Evolutionary conservation across 139 green algal genomes (phyloP).

Genomic region (Chlorella vulgaris): DNA sequence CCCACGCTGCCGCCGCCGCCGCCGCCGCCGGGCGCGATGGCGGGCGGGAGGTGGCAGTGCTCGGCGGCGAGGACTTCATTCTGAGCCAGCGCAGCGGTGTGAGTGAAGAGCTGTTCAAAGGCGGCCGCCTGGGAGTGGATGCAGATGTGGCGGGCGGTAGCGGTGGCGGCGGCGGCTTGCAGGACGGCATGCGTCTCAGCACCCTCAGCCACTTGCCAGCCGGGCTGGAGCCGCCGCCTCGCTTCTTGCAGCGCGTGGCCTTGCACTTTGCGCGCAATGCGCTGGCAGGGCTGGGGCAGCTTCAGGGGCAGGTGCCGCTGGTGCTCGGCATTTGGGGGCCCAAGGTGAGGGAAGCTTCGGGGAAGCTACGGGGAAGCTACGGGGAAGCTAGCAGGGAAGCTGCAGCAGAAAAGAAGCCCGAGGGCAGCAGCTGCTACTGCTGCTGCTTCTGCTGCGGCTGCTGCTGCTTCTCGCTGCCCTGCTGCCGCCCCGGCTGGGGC

Average conservation of each 20-base stretch:
- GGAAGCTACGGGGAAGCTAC: background rate
- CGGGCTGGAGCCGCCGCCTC: conserved; percentile 5
- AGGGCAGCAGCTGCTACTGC: too few species aligned
- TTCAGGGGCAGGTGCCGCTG: background rate
- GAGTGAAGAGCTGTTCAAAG: conserved; percentile 25
- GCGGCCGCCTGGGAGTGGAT: conserved; percentile 8
- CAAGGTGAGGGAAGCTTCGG: background rate
- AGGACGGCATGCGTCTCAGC: background rate
- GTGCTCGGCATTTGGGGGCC: background rate
- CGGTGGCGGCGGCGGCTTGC: background rate
- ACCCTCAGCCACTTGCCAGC: too few species aligned
- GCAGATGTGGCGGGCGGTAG: conserved; percentile 10
- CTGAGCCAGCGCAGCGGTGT: conserved; percentile 19
- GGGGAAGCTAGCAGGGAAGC: background rate
- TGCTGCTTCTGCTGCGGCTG: too few species aligned
- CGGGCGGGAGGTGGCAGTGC: background rate
- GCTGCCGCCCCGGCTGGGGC: too few species aligned
- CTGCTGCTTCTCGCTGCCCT: too few species aligned
- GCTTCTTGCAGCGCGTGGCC: conserved; percentile 4
- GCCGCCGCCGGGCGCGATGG: background rate
- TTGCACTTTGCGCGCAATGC: conserved; percentile 26
- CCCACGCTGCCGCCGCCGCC: background rate
- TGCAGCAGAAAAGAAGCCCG: too few species aligned
- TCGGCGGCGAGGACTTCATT: conserved; percentile 19
- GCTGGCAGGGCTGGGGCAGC: background rate